A percentile compares a stretch with the other conserved stretches of the same genome.
Conservation (phyloP, 495 filamentous ascomycete genomes). For the Talaromyces thailandensis region DNA sequence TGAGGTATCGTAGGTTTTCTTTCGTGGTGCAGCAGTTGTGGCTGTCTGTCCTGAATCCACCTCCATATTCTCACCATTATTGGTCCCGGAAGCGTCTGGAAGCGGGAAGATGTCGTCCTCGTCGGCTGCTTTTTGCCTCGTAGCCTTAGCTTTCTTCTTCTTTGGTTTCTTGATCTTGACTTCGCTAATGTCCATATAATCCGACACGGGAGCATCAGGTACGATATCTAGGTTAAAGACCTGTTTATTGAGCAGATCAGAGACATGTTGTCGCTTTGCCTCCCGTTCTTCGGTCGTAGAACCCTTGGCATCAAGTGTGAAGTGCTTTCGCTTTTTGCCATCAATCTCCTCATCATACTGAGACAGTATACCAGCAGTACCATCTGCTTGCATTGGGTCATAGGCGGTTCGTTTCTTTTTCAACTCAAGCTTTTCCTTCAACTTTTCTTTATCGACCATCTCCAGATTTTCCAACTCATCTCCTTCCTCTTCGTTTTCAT, state of each 20-base stretch:
- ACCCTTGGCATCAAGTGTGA: constrained; percentile 73
- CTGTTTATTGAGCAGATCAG: constrained; percentile 54
- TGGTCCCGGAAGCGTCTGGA: constrained; percentile 27
- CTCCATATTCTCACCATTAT: constrained; percentile 59
- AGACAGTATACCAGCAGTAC: constrained; percentile 55
- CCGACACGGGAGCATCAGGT: constrained; percentile 57
- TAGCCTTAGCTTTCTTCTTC: constrained; percentile 79
- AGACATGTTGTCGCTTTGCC: constrained; percentile 46
- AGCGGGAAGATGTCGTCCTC: constrained; percentile 60
- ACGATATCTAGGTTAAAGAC: constrained; percentile 69
- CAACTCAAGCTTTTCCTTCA: constrained; percentile 66
- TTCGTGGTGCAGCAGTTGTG: neutral
- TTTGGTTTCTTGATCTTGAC: constrained; percentile 89
- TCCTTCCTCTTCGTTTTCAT: constrained; percentile 78
- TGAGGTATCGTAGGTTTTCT: constrained; percentile 37
- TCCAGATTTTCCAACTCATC: constrained; percentile 87
- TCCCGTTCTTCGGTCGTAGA: constrained; percentile 55
- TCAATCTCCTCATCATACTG: constrained; percentile 96
- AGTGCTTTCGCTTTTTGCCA: constrained; percentile 82
- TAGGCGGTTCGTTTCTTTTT: constrained; percentile 92
- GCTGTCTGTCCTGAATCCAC: constrained; percentile 48
- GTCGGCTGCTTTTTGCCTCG: constrained; percentile 55
- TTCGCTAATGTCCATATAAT: constrained; percentile 80
- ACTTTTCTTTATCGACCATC: constrained; percentile 66
- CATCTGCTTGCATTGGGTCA: constrained; percentile 66